Evolutionary conservation across 1,284 basidiomycete genomes (phyloP), one percentile per base, ranked within the genome.

Genomic region (Gymnopus androsaceus): DNA sequence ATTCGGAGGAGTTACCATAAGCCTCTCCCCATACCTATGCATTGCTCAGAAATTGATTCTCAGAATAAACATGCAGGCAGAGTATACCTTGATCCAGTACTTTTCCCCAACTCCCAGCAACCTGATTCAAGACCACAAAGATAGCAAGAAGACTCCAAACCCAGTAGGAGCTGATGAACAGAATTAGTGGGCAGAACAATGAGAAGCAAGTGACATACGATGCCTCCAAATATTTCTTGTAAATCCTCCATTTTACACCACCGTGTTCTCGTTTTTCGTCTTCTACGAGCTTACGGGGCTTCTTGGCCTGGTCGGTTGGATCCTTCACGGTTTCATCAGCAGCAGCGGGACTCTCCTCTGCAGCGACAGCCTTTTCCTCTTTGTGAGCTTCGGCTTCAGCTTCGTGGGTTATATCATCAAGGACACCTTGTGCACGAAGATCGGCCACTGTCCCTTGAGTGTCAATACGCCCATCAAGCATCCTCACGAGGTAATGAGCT

Each of bases 241-340:
- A 94, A 42, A 92, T 86, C 2, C 70, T 67, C 87, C 87, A 90
- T 65, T 92, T 90, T 33, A 94, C 91, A 50, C 83, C 81, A 2
- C 91, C 91, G 1, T 79, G 77, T 40, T 88, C 85, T 19, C 91
- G 74, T 62, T 87, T 84, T 66, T 90, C 88, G 51, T 87, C 87
- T 57, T 85, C 80, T 9, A 90, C 71, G 6, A 90, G 73, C 63
- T 87, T 87, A 54, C 84, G 72, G 0, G 86, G 80, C 63, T 83
- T 82, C 70, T 83, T 84, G n/a, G 7, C 2, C 9, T 21, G 4
- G 4, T 42, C 41, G 28, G 49, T 71, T 6, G 63, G 66, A 5
- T 59, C 63, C 1, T 23, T 57, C 19, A 42, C 21, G 41, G 47
- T 23, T 30, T 46, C 47, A 12, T n/a, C 27, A n/a, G 25, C 58